Conservation (phyloP, 805 yeast species). For the Candida awuae region DNA sequence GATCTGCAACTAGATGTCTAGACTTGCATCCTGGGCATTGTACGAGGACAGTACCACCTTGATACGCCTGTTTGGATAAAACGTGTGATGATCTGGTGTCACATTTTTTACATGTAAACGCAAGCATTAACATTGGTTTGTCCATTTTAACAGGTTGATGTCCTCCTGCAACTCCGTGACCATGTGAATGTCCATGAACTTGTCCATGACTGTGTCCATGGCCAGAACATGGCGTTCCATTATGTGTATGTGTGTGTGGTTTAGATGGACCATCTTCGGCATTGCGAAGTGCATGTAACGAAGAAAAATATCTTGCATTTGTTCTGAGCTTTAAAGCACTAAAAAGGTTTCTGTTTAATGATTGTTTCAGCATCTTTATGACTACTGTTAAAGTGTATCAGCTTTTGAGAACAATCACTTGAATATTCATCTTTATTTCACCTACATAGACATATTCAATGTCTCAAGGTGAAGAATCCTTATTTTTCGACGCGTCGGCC, state of each 20-base stretch:
- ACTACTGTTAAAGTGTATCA: no score
- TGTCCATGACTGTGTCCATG: slow-evolving; percentile 9
- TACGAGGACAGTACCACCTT: slow-evolving; percentile 75
- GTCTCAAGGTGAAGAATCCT: no score
- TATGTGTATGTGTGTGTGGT: slow-evolving; percentile 10
- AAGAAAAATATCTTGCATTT: slow-evolving; percentile 2
- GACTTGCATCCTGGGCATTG: slow-evolving; percentile 88
- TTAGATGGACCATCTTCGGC: neutral
- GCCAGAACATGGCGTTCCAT: slow-evolving; percentile 11
- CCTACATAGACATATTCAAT: no score
- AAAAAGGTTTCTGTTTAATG: no score
- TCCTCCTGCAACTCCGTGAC: neutral
- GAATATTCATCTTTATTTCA: no score
- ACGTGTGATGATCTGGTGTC: slow-evolving; percentile 75
- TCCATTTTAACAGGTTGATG: slow-evolving; percentile 40
- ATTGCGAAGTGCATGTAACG: neutral
- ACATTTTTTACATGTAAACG: slow-evolving; percentile 90
- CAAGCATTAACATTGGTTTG: slow-evolving; percentile 74
- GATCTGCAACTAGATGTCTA: slow-evolving; percentile 89
- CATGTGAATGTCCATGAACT: neutral
- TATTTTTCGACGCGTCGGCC: no score
- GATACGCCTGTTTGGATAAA: slow-evolving; percentile 89
- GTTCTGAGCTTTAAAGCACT: no score
- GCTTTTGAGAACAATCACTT: no score
- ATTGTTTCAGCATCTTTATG: neutral